Conservation (phyloP, 495 filamentous ascomycete species). For the Massariosphaeria phaeospora region DNA sequence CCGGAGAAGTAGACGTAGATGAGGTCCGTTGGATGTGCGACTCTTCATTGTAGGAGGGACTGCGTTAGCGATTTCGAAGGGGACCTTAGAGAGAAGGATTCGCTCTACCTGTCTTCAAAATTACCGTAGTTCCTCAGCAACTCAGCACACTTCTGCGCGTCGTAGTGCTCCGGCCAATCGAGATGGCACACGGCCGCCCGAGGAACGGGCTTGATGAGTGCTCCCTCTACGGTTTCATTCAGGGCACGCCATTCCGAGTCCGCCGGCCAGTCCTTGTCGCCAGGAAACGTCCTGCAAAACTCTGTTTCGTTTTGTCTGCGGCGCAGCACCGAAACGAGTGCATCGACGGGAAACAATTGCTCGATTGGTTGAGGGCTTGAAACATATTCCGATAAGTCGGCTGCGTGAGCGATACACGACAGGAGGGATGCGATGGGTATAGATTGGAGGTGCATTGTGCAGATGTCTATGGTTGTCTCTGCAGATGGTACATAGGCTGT, state of each 20-base stretch:
- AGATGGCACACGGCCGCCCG: slow-evolving; percentile 16
- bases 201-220: slow-evolving; percentile 15
- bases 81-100: too few relatives aligned
- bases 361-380: neutral
- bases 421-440: too few relatives aligned
- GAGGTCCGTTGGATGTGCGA: slow-evolving; percentile 8
- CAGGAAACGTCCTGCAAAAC: slow-evolving; percentile 16
- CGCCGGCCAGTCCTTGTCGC: slow-evolving; percentile 14
- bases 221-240: slow-evolving; percentile 4
- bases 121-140: slow-evolving; percentile 1
- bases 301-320: neutral
- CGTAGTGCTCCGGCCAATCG: neutral
- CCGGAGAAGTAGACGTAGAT: slow-evolving; percentile 18
- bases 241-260: slow-evolving; percentile 6
- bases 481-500: too few relatives aligned
- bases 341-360: neutral
- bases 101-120: neutral
- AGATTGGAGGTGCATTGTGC: too few relatives aligned
- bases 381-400: neutral
- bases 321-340: neutral
- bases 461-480: too few relatives aligned
- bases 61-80: too few relatives aligned
- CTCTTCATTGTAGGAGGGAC: too few relatives aligned
- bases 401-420: neutral
- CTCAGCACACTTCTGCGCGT: neutral